These are phyloP conservation scores for Ophiostoma pallidulum DNA, from an alignment of 2,329 filamentous ascomycete genomes.

Conservation along the genomic window DNA sequence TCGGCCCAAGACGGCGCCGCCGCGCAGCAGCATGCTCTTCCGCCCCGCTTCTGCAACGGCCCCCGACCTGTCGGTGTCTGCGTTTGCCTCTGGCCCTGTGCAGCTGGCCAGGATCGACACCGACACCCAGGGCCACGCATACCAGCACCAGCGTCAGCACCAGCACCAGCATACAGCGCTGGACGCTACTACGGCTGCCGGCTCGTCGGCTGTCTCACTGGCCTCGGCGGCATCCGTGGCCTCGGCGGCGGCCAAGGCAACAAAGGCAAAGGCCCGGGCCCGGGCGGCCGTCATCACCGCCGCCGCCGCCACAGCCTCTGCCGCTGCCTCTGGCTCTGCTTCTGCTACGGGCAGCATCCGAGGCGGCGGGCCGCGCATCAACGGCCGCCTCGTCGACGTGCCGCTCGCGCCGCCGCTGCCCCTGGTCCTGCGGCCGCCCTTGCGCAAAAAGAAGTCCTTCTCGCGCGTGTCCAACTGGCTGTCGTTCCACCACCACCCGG, in stretches of 20 bases:
- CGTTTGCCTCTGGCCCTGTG: too few relatives aligned
- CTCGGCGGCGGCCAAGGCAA: conserved; percentile 15
- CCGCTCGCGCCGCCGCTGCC: conserved; percentile 47
- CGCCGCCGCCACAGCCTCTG: too few relatives aligned
- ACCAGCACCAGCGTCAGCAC: not conserved
- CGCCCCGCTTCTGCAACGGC: too few relatives aligned
- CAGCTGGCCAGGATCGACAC: too few relatives aligned
- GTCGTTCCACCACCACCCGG: conserved; percentile 22
- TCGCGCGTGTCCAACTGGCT: conserved; percentile 53
- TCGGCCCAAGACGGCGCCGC: conserved; percentile 27
- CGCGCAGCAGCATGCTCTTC: conserved; percentile 5
- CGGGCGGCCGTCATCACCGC: not conserved
- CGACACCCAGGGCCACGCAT: too few relatives aligned
- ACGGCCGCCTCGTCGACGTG: conserved; percentile 25
- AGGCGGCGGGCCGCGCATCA: conserved; percentile 14
- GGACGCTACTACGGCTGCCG: not conserved
- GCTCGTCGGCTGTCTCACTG: conserved; percentile 3
- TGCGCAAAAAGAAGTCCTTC: conserved; percentile 60
- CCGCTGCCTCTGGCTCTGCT: too few relatives aligned
- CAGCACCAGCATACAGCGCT: not conserved
- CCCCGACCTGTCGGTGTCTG: too few relatives aligned
- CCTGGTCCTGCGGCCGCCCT: conserved; percentile 47
- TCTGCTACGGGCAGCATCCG: not conserved
- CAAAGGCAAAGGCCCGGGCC: conserved; percentile 4
- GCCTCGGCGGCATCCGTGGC: conserved; percentile 16